Evolutionary conservation across 352 stramenopile genomes (phyloP).

Genomic region (Phytophthora tubulina): DNA sequence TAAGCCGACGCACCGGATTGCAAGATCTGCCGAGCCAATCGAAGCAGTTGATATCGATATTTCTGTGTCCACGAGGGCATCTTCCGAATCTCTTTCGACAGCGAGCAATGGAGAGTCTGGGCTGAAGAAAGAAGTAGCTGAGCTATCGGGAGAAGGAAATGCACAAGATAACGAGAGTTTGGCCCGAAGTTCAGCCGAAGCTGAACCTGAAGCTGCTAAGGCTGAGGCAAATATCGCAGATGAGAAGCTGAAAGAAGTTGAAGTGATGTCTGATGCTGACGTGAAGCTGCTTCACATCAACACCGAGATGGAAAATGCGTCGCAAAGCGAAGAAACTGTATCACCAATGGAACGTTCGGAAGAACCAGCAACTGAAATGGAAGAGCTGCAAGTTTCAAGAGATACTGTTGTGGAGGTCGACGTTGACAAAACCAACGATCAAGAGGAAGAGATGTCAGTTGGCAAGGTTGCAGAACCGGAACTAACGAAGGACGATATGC

Average conservation of each 20-base stretch:
- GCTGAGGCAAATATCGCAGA: slow-evolving; percentile 4
- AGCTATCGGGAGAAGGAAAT: neutral
- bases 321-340: slow-evolving; percentile 6
- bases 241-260: slow-evolving; percentile 24
- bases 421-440: neutral
- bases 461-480: slow-evolving; percentile 12
- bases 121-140: slow-evolving; percentile 1
- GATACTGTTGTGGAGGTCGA: slow-evolving; percentile 3
- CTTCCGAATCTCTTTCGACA: neutral
- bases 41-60: slow-evolving; percentile 11
- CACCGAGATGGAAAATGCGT: slow-evolving; percentile 8
- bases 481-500: neutral
- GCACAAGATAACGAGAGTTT: slow-evolving; percentile 15
- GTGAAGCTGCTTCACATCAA: slow-evolving; percentile 15
- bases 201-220: slow-evolving; percentile 4
- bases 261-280: slow-evolving; percentile 26
- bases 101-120: neutral
- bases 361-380: neutral
- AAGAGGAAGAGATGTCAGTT: neutral
- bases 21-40: slow-evolving; percentile 12
- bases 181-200: neutral
- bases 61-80: neutral
- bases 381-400: slow-evolving; percentile 4
- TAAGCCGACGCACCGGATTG: slow-evolving; percentile 14
- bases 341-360: neutral